Base-by-base conservation (phyloP, 2,329 filamentous ascomycete genomes). In the Penicillium sp. region DNA sequence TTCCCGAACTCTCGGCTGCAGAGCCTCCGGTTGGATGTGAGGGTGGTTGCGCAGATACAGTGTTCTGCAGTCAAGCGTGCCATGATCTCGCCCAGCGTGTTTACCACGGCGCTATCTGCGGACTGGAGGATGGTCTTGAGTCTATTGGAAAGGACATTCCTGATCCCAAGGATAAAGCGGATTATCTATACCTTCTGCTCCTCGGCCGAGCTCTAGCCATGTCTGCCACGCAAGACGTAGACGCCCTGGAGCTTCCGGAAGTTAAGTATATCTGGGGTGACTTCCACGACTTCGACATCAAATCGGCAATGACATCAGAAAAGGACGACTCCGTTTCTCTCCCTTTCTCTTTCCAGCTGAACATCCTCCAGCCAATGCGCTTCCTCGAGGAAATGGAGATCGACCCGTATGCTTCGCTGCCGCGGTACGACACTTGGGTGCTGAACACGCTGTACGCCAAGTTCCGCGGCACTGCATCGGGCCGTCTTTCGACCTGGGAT, bases 371-470 rank as follows among this genome's bases (percentile, higher is more conserved):
- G 37, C 84, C 85, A 0, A 78, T 84, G 53, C 82, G 86, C 58
- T 78, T 87, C 60, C 77, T 88, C 19, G 82, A 85, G 59, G 84
- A 84, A 65, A 85, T 87, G 82, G 82, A 82, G 45, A 74, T 86
- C 44, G 82, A 86, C 63, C 83, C 85, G 14, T 87, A 86, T 64
- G 74, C 75, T 23, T 67, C 65, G 33, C 61, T 80, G 7, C 55
- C 61, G 1, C 66, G 61, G 11, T 79, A 75, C 58, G 78, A 81
- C 55, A 78, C 75, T 43, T 81, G 78, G 78, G 83, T 97, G 14
- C 83, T 96, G 67, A 96, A 97, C 74, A 96, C 92, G 0, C 81
- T 97, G 5, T 96, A 93, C 71, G 86, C 90, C 61, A 97, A 97
- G 71, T 96, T 97, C 72, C 85, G 94, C 21, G 94, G 91, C 48